Percentiles rank a stretch among this genome's conserved stretches.
Conservation (phyloP, 805 yeast genomes). For the Ascoidea asiatica region DNA sequence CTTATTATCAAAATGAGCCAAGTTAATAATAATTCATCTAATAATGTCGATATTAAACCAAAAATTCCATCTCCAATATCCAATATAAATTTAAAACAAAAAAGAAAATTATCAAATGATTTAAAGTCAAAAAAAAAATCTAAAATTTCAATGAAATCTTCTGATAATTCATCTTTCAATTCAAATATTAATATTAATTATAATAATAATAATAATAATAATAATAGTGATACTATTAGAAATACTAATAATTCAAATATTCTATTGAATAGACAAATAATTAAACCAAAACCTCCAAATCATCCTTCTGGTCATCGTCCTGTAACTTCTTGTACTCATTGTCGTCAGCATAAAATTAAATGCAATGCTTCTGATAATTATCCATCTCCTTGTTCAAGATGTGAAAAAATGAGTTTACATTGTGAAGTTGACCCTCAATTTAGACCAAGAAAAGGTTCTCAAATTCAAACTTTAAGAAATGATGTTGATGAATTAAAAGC, state of each 20-base stretch:
- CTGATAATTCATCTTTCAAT: neutral
- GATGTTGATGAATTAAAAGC: constrained; percentile 74
- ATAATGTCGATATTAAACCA: no score
- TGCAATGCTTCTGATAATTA: constrained; percentile 81
- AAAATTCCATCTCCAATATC: no score
- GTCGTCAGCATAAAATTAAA: constrained; percentile 87
- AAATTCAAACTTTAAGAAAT: constrained; percentile 67
- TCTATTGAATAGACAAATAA: neutral
- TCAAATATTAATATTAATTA: no score
- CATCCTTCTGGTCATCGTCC: constrained; percentile 60
- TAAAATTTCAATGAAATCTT: no score
- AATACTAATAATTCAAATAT: neutral
- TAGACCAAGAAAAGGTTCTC: constrained; percentile 85
- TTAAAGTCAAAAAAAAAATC: no score
- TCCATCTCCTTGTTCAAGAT: constrained; percentile 73
- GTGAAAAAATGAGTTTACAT: constrained; percentile 62
- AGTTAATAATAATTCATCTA: no score
- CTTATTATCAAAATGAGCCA: no score
- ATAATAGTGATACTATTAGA: constrained; percentile 8
- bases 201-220: constrained; percentile 4
- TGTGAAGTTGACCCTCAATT: constrained; percentile 90
- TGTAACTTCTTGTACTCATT: constrained; percentile 85
- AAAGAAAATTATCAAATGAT: no score
- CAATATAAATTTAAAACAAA: no score
- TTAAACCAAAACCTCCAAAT: constrained; percentile 3